A percentile compares a stretch with the other conserved stretches of the same genome.
phyloP scores from a whole-genome alignment of 768 basidiomycete species.

The Goffeauzyma gilvescens region DNA sequence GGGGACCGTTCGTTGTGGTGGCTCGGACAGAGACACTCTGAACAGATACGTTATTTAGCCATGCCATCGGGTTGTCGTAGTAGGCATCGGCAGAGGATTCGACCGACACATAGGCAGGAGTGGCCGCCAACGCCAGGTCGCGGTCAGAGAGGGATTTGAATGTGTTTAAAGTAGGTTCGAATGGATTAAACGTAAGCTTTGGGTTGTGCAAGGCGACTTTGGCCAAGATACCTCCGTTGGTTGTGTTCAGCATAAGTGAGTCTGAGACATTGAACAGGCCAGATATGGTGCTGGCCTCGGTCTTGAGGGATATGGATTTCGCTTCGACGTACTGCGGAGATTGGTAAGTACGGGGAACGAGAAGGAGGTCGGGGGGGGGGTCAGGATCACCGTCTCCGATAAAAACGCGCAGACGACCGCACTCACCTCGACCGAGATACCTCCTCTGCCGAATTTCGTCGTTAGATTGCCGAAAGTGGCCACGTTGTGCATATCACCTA shows the following conservation, averaged over 20 bases:
- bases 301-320: constrained; percentile 13
- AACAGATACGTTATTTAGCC: too few relatives aligned
- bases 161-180: not conserved
- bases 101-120: too few relatives aligned
- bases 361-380: not conserved
- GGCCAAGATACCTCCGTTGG: constrained; percentile 12
- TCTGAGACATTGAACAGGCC: constrained; percentile 25
- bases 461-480: constrained; percentile 16
- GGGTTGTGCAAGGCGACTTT: constrained; percentile 12
- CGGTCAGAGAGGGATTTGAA: constrained; percentile 14
- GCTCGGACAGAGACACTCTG: constrained; percentile 13
- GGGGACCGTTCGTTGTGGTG: constrained; percentile 19
- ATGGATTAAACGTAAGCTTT: not conserved
- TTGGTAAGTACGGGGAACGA: too few relatives aligned
- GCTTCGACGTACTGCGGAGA: constrained; percentile 15
- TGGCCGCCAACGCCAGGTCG: too few relatives aligned
- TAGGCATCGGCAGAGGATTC: too few relatives aligned
- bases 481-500: constrained; percentile 18
- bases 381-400: not conserved
- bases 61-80: constrained; percentile 9
- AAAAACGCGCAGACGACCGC: not conserved
- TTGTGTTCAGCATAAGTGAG: constrained; percentile 20
- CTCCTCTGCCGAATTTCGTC: constrained; percentile 15
- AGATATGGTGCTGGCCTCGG: constrained; percentile 16
- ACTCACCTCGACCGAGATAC: constrained; percentile 13